Evolutionary conservation across 2,329 filamentous ascomycete genomes (phyloP).

Genomic region (Cladophialophora yegresii): DNA sequence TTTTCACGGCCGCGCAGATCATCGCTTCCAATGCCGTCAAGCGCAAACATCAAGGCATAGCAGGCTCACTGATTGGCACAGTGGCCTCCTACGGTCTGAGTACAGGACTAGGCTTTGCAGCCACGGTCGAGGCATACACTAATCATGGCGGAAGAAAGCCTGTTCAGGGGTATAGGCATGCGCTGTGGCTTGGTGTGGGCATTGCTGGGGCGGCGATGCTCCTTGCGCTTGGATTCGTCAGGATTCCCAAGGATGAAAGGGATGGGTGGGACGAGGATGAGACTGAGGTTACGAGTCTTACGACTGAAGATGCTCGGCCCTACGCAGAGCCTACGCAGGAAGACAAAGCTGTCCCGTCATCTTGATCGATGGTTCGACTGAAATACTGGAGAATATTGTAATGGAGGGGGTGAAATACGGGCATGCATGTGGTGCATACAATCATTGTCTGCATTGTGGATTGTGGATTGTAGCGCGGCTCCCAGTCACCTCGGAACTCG

Average conservation of each 20-base stretch:
- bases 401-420: background rate
- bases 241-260: slow-evolving; percentile 41
- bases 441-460: too few relatives aligned
- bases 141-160: slow-evolving; percentile 25
- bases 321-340: background rate
- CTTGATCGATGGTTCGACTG: background rate
- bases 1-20: slow-evolving; percentile 56
- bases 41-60: slow-evolving; percentile 41
- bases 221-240: slow-evolving; percentile 40
- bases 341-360: background rate
- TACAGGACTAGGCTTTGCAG: slow-evolving; percentile 50
- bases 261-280: slow-evolving; percentile 41
- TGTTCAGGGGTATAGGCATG: slow-evolving; percentile 40
- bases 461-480: background rate
- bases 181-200: slow-evolving; percentile 16
- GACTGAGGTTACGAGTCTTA: background rate
- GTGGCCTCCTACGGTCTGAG: slow-evolving; percentile 49
- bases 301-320: background rate
- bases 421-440: too few relatives aligned
- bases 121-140: slow-evolving; percentile 43
- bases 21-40: slow-evolving; percentile 57
- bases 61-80: slow-evolving; percentile 53
- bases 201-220: slow-evolving; percentile 28
- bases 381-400: background rate
- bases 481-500: background rate